These are phyloP conservation scores for Geosmithia morbida DNA, from an alignment of 2,329 filamentous ascomycete genomes.

Conservation along the genomic window DNA sequence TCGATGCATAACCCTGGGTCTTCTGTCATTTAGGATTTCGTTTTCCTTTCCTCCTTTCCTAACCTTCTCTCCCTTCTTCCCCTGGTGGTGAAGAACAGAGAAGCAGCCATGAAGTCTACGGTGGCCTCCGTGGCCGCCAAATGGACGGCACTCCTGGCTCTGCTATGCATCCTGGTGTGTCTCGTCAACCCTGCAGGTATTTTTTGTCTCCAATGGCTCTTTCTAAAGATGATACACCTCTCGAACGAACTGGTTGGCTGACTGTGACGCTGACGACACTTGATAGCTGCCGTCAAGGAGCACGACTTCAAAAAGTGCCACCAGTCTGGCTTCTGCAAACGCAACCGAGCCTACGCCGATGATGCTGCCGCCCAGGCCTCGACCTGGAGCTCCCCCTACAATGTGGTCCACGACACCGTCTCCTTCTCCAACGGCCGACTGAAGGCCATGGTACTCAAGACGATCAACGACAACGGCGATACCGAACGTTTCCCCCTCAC, in stretches of 20 bases:
- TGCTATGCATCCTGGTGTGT: conserved; percentile 43
- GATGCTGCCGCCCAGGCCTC: conserved; percentile 48
- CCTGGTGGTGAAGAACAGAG: background rate
- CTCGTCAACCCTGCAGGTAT: conserved; percentile 52
- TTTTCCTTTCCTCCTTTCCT: background rate
- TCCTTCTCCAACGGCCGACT: conserved; percentile 69
- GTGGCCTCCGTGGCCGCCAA: conserved; percentile 31
- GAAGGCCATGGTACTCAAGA: conserved; percentile 70
- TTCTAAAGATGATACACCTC: too few species aligned
- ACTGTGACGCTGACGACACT: background rate
- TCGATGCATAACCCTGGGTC: background rate
- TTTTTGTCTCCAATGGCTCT: conserved; percentile 8
- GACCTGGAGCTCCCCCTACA: conserved; percentile 70
- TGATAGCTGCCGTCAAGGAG: conserved; percentile 71
- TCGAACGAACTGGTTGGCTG: background rate
- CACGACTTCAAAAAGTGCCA: conserved; percentile 95
- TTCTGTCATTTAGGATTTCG: background rate
- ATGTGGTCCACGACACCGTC: conserved; percentile 55
- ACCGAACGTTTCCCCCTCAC: conserved; percentile 69
- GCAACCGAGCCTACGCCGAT: conserved; percentile 84
- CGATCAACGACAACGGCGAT: conserved; percentile 44
- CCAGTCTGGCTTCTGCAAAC: conserved; percentile 93
- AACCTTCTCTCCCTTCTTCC: background rate
- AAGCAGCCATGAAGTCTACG: conserved; percentile 30
- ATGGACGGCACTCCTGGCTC: conserved; percentile 51